Percentiles rank a stretch among this genome's conserved stretches.
phyloP scores from a whole-genome alignment of 331 rosid genomes.

The Malus hybrid region DNA sequence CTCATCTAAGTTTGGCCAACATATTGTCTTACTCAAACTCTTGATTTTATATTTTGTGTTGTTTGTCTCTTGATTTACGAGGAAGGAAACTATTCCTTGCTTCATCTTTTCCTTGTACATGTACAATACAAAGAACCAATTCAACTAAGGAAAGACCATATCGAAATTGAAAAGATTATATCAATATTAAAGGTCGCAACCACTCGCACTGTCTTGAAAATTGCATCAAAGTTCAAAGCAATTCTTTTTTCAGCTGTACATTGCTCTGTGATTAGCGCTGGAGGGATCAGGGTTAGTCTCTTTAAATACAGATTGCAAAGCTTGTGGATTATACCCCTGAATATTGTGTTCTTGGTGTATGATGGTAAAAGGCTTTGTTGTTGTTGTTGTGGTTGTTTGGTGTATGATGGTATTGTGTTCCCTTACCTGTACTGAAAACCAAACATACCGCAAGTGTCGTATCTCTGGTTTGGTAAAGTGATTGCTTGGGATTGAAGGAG shows the following conservation, averaged over 20 bases:
- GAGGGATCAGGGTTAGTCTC: too few species aligned
- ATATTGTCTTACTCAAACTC: background rate
- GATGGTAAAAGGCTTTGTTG: too few species aligned
- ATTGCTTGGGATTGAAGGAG: too few species aligned
- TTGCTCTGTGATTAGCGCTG: background rate
- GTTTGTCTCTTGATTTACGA: background rate
- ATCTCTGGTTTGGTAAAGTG: background rate
- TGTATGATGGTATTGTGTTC: too few species aligned
- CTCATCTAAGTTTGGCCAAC: background rate
- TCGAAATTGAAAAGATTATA: background rate
- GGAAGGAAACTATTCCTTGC: background rate
- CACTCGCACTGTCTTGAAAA: background rate
- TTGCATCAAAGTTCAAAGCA: background rate
- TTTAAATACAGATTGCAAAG: background rate
- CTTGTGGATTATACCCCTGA: background rate
- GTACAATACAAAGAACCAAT: background rate
- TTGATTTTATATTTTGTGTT: background rate
- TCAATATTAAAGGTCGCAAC: background rate
- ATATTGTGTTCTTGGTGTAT: too few species aligned
- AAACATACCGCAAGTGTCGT: background rate
- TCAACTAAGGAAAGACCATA: background rate
- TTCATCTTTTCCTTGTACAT: background rate
- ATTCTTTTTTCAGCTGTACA: background rate
- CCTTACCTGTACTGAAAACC: background rate
- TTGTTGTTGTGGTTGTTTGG: too few species aligned